phyloP scores from a whole-genome alignment of 257 asterid genomes.

The Solanum bukasovii region DNA sequence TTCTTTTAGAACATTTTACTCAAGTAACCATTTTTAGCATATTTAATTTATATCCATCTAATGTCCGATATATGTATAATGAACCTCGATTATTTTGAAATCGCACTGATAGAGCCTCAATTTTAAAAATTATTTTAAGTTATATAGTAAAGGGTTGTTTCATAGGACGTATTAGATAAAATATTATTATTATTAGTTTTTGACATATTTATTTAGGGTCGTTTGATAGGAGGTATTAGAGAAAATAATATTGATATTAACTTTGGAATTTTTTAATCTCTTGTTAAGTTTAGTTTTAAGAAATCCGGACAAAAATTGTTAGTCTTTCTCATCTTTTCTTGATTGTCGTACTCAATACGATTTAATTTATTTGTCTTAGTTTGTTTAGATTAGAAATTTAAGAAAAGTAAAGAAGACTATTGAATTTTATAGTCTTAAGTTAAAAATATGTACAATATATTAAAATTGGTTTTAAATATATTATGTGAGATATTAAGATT shows the following conservation, averaged over 20 bases:
- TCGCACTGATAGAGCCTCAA: accelerated
- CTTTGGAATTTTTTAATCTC: background rate
- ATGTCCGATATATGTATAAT: too few species aligned
- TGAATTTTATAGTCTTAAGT: background rate
- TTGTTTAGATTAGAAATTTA: background rate
- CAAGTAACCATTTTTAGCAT: background rate
- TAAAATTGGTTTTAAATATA: background rate
- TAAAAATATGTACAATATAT: background rate
- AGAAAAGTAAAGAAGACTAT: background rate
- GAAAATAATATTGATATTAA: background rate
- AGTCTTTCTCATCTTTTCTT: background rate
- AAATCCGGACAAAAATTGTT: background rate
- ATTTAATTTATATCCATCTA: background rate
- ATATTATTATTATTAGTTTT: background rate
- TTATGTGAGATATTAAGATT: too few species aligned
- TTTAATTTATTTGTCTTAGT: background rate
- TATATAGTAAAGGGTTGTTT: background rate
- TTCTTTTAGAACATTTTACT: background rate
- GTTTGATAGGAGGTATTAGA: background rate
- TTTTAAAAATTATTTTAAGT: background rate
- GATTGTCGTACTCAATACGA: background rate
- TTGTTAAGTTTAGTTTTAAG: background rate
- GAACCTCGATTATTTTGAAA: too few species aligned
- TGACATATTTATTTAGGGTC: too few species aligned
- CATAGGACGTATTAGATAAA: background rate